Evolutionary conservation across 345 rosid species (phyloP).

Genomic region (Xanthoceras sorbifolium): DNA sequence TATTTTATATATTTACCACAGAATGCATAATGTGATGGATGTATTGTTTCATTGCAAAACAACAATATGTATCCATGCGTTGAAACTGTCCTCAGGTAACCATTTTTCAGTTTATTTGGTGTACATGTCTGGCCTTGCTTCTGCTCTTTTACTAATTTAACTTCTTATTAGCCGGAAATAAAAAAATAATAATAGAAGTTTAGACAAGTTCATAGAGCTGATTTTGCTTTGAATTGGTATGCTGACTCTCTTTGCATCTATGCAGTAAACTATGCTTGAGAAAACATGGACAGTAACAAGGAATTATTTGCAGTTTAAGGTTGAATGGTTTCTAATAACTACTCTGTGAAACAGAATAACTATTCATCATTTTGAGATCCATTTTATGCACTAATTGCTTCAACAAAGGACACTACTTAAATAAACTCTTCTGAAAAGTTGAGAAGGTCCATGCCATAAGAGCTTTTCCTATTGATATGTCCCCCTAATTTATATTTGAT

Average conservation of each 20-base stretch:
- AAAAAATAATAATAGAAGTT: neutral
- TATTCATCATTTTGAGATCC: neutral
- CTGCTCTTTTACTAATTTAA: neutral
- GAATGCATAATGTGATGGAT: neutral
- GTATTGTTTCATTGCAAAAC: neutral
- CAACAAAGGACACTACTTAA: neutral
- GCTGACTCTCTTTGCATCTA: neutral
- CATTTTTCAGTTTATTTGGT: slow-evolving; percentile 5
- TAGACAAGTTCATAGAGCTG: neutral
- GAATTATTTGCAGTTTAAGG: neutral
- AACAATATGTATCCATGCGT: neutral
- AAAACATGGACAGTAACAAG: neutral
- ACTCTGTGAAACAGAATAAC: neutral
- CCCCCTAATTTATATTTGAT: neutral
- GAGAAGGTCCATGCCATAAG: slow-evolving; percentile 4
- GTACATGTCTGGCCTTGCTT: neutral
- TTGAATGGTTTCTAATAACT: slow-evolving; percentile 4
- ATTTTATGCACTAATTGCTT: neutral
- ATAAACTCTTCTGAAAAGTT: neutral
- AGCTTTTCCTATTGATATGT: neutral
- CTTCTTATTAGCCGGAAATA: neutral
- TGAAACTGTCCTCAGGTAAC: neutral
- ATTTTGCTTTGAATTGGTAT: neutral
- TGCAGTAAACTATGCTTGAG: neutral
- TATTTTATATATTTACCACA: neutral